Conservation (phyloP, 108 stramenopile species). For the Bacterosira constricta region DNA sequence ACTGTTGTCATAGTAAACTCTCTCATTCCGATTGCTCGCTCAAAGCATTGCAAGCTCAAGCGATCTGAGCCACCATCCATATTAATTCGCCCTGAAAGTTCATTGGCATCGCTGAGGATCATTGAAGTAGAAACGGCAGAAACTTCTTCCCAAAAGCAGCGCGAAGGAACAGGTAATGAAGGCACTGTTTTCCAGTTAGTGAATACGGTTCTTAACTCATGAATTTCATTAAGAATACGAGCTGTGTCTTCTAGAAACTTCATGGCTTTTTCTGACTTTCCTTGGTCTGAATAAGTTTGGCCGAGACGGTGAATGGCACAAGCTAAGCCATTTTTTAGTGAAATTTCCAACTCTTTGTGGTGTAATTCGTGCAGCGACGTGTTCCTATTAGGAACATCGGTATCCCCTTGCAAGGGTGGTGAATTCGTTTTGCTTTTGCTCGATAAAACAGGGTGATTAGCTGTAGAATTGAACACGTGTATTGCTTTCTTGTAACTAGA, state of each 20-base stretch:
- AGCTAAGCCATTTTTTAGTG: constrained; percentile 22
- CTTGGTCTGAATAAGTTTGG: constrained; percentile 7
- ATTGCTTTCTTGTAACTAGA: constrained; percentile 25
- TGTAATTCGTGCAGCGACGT: constrained; percentile 4
- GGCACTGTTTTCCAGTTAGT: constrained; percentile 2
- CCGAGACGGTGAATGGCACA: constrained; percentile 29
- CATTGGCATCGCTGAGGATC: constrained; percentile 39
- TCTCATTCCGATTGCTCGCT: constrained; percentile 41
- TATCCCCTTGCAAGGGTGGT: neutral
- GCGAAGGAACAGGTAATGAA: constrained; percentile 11
- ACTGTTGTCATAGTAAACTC: constrained; percentile 22
- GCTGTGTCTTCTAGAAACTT: constrained; percentile 31
- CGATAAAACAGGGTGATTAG: neutral
- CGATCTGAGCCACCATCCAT: constrained; percentile 10
- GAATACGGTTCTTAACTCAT: constrained; percentile 2
- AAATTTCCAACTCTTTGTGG: constrained; percentile 13
- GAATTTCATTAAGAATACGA: constrained; percentile 24
- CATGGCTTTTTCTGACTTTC: constrained; percentile 18
- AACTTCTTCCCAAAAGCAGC: constrained; percentile 33
- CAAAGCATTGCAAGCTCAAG: constrained; percentile 29
- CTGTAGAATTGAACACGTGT: constrained; percentile 15
- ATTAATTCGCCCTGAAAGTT: constrained; percentile 24
- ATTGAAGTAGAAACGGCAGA: constrained; percentile 29
- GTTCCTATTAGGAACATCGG: neutral
- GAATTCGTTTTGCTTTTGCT: neutral